Evolutionary conservation across 345 rosid species (phyloP), one percentile per base, ranked within the genome.

Genomic region (Lepidium aucheri): DNA sequence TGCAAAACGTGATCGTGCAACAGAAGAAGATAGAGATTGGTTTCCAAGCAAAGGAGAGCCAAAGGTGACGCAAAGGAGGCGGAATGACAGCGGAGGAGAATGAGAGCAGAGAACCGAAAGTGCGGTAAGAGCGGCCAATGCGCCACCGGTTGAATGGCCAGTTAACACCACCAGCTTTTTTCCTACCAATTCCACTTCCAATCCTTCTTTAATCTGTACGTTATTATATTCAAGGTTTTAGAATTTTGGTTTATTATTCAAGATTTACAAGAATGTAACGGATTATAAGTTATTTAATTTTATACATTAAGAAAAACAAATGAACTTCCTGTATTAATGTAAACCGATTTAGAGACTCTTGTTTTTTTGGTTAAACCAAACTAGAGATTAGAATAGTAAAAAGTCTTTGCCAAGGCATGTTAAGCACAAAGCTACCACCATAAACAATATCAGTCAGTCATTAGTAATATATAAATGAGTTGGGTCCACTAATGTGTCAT

Each of bases 61-160:
- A 0, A 82, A 94, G 15, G 96, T 94, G 81, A 88, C 76, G 81
- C 95, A 78, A 13, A 94, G 74, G 40, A 90, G 74, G 3, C 74
- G 65, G 17, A 68, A 16, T 32, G 72, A 24, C 11, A 77, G 62
- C 41, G 67, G 52, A 1, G 76, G 45, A 44, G 77, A 65, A 67
- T 64, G 47, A 33, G 78, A 86, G 26, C 4, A 24, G 71, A 94
- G 96, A 34, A 94, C 88, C 86, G 87, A 85, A 10, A 94, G 85
- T 60, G 95, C 79, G 41, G 86, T 72, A 18, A 94, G 86, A 35
- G 91, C 71, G n/a, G 96, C 95, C 0, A 74, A 39, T 13, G 97
- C 74, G n/a, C 86, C 99, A 7, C 96, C 90, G n/a, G 84, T 38
- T 20, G 89, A 88, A 57, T 94, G 91, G 52, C 99, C 99, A 3